Percentiles rank a stretch among this genome's conserved stretches.
These are phyloP conservation scores for Boletellus sp. DNA, from an alignment of 1,284 basidiomycete species.

Conservation along the genomic window DNA sequence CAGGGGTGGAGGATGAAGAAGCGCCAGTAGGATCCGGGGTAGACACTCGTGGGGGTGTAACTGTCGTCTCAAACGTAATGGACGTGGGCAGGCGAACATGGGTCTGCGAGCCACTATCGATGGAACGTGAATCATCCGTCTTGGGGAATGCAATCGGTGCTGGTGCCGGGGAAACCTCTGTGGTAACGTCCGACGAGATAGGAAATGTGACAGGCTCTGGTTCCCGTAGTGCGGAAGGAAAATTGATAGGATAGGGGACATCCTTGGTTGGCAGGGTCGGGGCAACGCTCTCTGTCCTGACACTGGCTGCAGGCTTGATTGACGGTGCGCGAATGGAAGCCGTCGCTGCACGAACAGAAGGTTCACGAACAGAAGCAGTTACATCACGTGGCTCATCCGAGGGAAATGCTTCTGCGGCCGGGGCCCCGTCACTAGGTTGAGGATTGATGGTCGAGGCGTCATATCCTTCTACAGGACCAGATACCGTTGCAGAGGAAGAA, in stretches of 20 bases:
- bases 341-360: slow-evolving; percentile 19
- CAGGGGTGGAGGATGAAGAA: slow-evolving; percentile 57
- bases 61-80: slow-evolving; percentile 49
- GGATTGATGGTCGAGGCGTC: slow-evolving; percentile 17
- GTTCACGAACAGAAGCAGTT: slow-evolving; percentile 17
- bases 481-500: slow-evolving; percentile 22
- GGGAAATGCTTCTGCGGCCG: slow-evolving; percentile 4
- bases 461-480: slow-evolving; percentile 25
- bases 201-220: slow-evolving; percentile 14
- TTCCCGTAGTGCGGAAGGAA: slow-evolving; percentile 17
- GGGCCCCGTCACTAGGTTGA: slow-evolving; percentile 12
- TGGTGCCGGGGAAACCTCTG: slow-evolving; percentile 21
- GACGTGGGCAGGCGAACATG: slow-evolving; percentile 28
- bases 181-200: slow-evolving; percentile 3
- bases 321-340: slow-evolving; percentile 24
- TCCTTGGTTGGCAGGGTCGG: slow-evolving; percentile 30
- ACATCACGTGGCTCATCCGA: slow-evolving; percentile 19
- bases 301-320: slow-evolving; percentile 23
- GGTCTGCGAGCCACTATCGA: slow-evolving; percentile 28
- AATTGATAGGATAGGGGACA: slow-evolving; percentile 6
- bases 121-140: slow-evolving; percentile 31
- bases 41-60: slow-evolving; percentile 46
- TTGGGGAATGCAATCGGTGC: slow-evolving; percentile 44
- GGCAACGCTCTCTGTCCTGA: slow-evolving; percentile 23
- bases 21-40: slow-evolving; percentile 55